Conservation (phyloP, 2,329 filamentous ascomycete species). For the Cryphonectria carpinicola region DNA sequence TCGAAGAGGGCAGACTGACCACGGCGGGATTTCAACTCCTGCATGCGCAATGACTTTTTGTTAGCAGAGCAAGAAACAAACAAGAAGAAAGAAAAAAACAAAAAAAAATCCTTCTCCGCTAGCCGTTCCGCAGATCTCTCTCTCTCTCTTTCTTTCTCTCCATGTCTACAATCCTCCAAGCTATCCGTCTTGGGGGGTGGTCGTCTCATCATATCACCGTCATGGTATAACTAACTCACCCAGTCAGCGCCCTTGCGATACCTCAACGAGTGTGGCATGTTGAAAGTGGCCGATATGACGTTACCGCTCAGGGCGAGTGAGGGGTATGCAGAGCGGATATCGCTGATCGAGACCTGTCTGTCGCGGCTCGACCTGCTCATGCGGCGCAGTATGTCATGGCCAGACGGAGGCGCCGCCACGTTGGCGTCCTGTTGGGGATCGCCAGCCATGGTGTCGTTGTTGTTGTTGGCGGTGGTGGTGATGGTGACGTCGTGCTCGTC, state of each 20-base stretch:
- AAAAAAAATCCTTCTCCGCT: neutral
- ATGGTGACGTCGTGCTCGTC: neutral
- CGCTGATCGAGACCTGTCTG: constrained; percentile 54
- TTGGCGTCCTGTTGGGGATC: constrained; percentile 32
- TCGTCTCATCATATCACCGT: neutral
- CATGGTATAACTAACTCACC: constrained; percentile 49
- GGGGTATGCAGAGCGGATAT: constrained; percentile 60
- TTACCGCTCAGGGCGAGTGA: constrained; percentile 64
- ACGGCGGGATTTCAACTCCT: constrained; percentile 77
- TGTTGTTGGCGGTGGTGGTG: neutral
- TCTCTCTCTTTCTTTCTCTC: too few relatives aligned
- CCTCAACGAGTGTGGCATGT: constrained; percentile 62
- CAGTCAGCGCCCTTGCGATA: constrained; percentile 64
- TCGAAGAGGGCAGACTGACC: constrained; percentile 93
- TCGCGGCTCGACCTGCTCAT: constrained; percentile 49
- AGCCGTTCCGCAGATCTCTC: too few relatives aligned
- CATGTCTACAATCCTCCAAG: neutral
- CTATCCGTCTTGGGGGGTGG: neutral
- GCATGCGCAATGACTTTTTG: neutral
- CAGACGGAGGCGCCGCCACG: constrained; percentile 42
- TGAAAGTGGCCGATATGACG: constrained; percentile 69
- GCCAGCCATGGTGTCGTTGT: constrained; percentile 23
- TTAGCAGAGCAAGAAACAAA: constrained; percentile 7
- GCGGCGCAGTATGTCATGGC: constrained; percentile 47
- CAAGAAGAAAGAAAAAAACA: neutral